phyloP scores from a whole-genome alignment of 1,139 yeast genomes.

The Geotrichum carabidarum region DNA sequence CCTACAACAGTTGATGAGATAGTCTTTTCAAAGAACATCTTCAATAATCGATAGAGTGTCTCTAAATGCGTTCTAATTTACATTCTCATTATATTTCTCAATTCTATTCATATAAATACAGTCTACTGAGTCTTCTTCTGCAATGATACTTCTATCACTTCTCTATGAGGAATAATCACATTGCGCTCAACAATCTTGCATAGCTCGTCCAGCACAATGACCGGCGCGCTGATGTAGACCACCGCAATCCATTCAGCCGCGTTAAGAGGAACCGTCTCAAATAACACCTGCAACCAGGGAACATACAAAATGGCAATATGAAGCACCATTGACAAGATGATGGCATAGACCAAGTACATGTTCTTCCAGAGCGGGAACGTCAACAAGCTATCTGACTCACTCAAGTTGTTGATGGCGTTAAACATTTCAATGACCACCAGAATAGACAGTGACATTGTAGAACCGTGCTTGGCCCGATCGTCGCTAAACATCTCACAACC shows the following conservation, averaged over 20 bases:
- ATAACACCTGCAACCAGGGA: slow-evolving; percentile 36
- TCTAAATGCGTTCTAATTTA: too few relatives aligned
- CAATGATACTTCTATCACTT: background rate
- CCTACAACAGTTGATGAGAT: too few relatives aligned
- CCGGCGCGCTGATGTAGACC: slow-evolving; percentile 37
- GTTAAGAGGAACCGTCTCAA: slow-evolving; percentile 37
- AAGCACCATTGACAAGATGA: slow-evolving; percentile 35
- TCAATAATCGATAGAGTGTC: too few relatives aligned
- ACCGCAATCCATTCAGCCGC: slow-evolving; percentile 39
- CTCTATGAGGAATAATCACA: slow-evolving; percentile 9
- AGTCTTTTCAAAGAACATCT: too few relatives aligned
- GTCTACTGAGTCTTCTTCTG: background rate
- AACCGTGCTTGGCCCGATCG: slow-evolving; percentile 31
- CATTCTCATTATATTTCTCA: too few relatives aligned
- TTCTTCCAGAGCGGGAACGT: slow-evolving; percentile 41
- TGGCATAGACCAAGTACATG: slow-evolving; percentile 38
- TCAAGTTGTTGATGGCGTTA: slow-evolving; percentile 41
- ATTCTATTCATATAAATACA: background rate
- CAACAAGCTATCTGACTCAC: slow-evolving; percentile 40
- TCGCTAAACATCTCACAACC: slow-evolving; percentile 37
- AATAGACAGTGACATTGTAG: slow-evolving; percentile 41
- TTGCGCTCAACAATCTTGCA: slow-evolving; percentile 37
- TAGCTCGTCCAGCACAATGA: slow-evolving; percentile 38
- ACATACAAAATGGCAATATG: slow-evolving; percentile 37
- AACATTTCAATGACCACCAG: slow-evolving; percentile 42